Evolutionary conservation across 176 grass and related monocot genomes (phyloP).

Genomic region (Rhynchospora breviuscula): DNA sequence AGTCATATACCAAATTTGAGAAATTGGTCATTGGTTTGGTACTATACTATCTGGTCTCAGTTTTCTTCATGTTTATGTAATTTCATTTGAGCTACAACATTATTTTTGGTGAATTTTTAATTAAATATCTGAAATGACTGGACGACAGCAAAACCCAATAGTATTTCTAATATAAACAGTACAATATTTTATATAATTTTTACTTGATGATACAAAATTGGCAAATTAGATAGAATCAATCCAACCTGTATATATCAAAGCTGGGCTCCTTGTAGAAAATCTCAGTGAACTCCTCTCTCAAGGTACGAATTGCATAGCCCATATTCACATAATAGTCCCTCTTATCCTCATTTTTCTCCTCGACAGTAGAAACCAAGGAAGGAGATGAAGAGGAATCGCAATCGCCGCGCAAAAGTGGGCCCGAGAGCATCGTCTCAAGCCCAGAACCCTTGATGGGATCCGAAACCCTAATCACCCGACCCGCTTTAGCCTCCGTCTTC

Average conservation of each 20-base stretch:
- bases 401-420: constrained; percentile 32
- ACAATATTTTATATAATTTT: not conserved
- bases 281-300: constrained; percentile 83
- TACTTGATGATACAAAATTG: not conserved
- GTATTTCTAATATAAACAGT: not conserved
- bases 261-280: constrained; percentile 63
- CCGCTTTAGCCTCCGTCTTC: constrained; percentile 30
- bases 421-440: constrained; percentile 33
- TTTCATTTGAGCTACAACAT: not conserved
- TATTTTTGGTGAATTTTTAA: not conserved
- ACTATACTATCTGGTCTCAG: not conserved
- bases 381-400: constrained; percentile 19
- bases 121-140: not conserved
- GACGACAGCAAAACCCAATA: not conserved
- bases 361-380: constrained; percentile 4
- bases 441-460: constrained; percentile 54
- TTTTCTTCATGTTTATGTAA: not conserved
- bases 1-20: not conserved
- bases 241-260: constrained; percentile 87
- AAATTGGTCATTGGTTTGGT: not conserved
- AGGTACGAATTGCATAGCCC: constrained; percentile 85
- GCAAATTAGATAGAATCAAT: not conserved
- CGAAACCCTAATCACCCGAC: constrained; percentile 51
- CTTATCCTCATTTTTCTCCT: constrained; percentile 54
- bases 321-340: constrained; percentile 84